Base-by-base conservation (phyloP, 306 rosid species). In the Phaseolus lunatus region DNA sequence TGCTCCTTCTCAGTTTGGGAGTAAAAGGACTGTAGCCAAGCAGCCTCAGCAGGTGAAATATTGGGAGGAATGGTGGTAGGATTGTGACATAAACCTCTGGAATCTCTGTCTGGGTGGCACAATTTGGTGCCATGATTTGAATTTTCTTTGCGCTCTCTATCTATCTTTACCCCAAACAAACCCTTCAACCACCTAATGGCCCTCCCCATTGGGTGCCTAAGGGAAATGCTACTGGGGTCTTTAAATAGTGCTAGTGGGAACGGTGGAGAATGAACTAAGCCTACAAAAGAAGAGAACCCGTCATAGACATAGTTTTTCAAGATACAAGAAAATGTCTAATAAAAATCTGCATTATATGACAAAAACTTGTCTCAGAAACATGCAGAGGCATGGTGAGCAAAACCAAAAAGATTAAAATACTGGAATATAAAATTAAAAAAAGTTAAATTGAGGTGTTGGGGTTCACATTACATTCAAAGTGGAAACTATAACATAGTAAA, bases 31-130 rank as follows among this genome's bases (percentile, higher is more conserved):
- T 88, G 90, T 3, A 95, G 75, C 99, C 99, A 95, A 50, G 92
- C 96, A 2, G 96, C 97, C 73, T 95, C 97, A 0, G 97, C 89
- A 0, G 92, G 80, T 0, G 97, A 92, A 52, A 92, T 78, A 82
- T 90, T 92, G 14, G 97, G 93, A 23, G 97, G 97, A 10, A 90
- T 84, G 8, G 97, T 87, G 1, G 87, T 77, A 20, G 98, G 98
- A 57, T 91, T 93, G 53, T 93, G 88, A 80, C 89, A 87, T 39
- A 91, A 84, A 2, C 75, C 82, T 37, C 39, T 41, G 4, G 85
- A 68, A 23, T 79, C 87, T 72, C 80, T 70, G 14, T 70, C 81
- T 0, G 83, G 83, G 73, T 54, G 39, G 61, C 74, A 70, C 26
- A 70, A 67, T 79, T 78, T 82, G 45, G 39, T 76, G 56, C 48